Base-by-base conservation (phyloP, 108 stramenopile species). In the Discostella pseudostelligera region DNA sequence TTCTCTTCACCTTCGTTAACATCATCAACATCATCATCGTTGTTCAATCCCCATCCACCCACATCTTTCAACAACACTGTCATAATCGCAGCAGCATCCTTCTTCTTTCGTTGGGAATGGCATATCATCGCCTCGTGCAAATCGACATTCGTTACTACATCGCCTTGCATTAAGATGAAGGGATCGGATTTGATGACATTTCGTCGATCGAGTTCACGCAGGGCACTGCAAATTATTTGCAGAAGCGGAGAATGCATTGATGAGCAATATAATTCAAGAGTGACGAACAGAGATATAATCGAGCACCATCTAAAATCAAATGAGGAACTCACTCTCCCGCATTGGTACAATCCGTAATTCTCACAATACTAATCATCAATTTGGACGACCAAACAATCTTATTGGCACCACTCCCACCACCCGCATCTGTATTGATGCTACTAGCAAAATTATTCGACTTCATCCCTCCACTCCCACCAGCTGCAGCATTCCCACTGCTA, bases 151-250 rank as follows among this genome's bases (percentile, higher is more conserved):
- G 94, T 83, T 9, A 99, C 83, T 12, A 95, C 94, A 81, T 99
- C 97, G 5, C 96, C 96, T 58, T 71, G 80, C 69, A 97, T 84
- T n/a, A 99, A 72, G 0, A 99, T 66, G 70, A 99, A 99, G 3
- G 98, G 98, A 82, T 98, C 96, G 25, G 85, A 87, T 54, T 96
- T 84, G 45, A 99, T 83, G n/a, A 95, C 55, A 65, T 92, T 90
- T n/a, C 87, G 76, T 59, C 86, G 82, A 70, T 99, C 97, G 39
- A 99, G 69, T 71, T 99, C 97, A 13, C 98, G 85, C 17, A 99
- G 68, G 4, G 96, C 96, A 64, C 55, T 56, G 55, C 9, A 12
- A 2, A 1, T 13, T 47, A 2, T 16, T 25, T 8, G 26, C 3
- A 8, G 24, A 14, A 26, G 26, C 24, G 3, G 26, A 22, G 47